Evolutionary conservation across 73 alveolate genomes (phyloP), one percentile per base, ranked within the genome.

Genomic region (Durusdinium trenchii): DNA sequence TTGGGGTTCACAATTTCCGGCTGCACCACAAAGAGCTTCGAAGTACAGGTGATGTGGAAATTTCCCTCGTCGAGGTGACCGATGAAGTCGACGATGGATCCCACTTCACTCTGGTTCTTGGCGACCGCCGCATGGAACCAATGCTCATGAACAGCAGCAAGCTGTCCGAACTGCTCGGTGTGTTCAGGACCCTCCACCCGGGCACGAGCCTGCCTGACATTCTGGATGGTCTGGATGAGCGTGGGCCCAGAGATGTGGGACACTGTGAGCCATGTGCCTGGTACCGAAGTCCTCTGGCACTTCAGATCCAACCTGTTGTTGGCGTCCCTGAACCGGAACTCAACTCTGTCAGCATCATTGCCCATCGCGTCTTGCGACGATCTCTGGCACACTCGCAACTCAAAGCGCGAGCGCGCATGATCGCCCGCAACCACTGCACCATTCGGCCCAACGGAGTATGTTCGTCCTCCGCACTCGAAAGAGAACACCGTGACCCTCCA

Each of bases 201-300:
- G 23, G 69, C 69, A 16, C 69, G 32, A 16, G 43, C 36, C 43
- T 28, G 23, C 42, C 79, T 67, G 71, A 48, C 10, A 7, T 16
- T 48, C 50, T 82, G 47, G 30, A 82, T 82, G 35, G 71, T 82
- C 35, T n/a, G 28, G 92, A 46, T 50, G 71, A 82, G 71, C 4
- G 64, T 52, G 7, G 92, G 92, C 48, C 92, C 92, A 0, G 92
- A 82, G 71, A 82, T 82, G 47, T 82, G 92, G 73, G 71, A 47
- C 43, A 82, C 92, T 28, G 38, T 28, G 42, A 64, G 79, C 79
- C 79, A n/a, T n/a, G n/a, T n/a, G n/a, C n/a, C n/a, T n/a, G n/a
- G n/a, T n/a, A n/a, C n/a, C n/a, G n/a, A n/a, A n/a, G n/a, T n/a
- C n/a, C n/a, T n/a, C n/a, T n/a, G n/a, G n/a, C n/a, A n/a, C n/a